These are phyloP conservation scores for Mycena latifolia DNA, from an alignment of 768 basidiomycete genomes.

Conservation along the genomic window DNA sequence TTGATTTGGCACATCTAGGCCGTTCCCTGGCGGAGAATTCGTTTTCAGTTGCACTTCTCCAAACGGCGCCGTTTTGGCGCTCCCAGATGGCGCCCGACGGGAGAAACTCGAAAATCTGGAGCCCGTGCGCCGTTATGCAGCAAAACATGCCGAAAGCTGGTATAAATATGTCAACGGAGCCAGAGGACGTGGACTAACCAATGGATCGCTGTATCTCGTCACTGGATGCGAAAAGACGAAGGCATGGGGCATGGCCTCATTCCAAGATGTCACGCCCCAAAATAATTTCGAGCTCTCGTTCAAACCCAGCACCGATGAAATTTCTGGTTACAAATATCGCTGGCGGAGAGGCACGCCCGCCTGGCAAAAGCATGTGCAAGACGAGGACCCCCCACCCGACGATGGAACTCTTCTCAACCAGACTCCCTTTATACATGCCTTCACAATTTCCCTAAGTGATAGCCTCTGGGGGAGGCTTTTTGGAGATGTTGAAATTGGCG, in stretches of 20 bases:
- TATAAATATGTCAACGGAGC: constrained; percentile 31
- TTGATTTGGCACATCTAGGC: too few relatives aligned
- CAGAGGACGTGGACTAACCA: constrained; percentile 22
- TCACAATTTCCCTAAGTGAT: not conserved
- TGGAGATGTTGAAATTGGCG: not conserved
- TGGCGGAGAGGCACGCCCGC: constrained; percentile 6
- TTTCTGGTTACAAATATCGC: not conserved
- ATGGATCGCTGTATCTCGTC: constrained; percentile 36
- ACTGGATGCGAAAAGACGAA: constrained; percentile 37
- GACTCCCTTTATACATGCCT: constrained; percentile 19
- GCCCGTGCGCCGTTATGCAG: constrained; percentile 26
- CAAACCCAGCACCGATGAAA: not conserved
- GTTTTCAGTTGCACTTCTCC: not conserved
- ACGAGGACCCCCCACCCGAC: not conserved
- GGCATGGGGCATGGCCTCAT: constrained; percentile 37
- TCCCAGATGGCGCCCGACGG: constrained; percentile 31
- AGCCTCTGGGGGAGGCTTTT: constrained; percentile 6
- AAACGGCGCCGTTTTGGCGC: constrained; percentile 31
- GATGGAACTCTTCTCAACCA: constrained; percentile 1
- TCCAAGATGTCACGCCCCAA: constrained; percentile 4
- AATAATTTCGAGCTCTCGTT: constrained; percentile 9
- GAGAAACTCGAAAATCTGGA: constrained; percentile 21
- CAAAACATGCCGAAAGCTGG: too few relatives aligned
- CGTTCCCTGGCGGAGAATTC: constrained; percentile 4
- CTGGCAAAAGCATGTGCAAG: not conserved